Conservation (phyloP, 306 rosid genomes). For the Lablab purpureus region DNA sequence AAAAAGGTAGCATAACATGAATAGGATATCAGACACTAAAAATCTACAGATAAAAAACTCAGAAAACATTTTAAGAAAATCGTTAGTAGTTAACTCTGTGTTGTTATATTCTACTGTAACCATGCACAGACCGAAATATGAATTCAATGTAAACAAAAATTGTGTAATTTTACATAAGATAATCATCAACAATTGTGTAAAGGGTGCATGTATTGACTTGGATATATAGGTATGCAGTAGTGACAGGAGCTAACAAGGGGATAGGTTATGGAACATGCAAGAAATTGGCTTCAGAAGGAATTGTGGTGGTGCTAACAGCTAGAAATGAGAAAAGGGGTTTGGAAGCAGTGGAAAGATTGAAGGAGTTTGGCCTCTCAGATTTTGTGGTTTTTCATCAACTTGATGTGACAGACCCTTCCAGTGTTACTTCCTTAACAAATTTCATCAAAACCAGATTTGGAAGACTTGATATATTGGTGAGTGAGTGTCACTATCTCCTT, state of each 20-base stretch:
- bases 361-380: constrained; percentile 45
- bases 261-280: constrained; percentile 56
- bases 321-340: constrained; percentile 55
- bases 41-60: neutral
- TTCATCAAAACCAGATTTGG: constrained; percentile 48
- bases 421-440: constrained; percentile 43
- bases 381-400: constrained; percentile 53
- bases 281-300: constrained; percentile 48
- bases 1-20: neutral
- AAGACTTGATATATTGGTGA: constrained; percentile 57
- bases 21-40: neutral
- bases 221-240: constrained; percentile 46
- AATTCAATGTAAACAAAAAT: neutral
- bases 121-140: neutral
- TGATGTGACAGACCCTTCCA: constrained; percentile 52
- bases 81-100: neutral
- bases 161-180: neutral
- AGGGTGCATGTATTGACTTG: neutral
- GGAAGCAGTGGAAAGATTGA: constrained; percentile 46
- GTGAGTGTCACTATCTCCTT: neutral
- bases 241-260: constrained; percentile 54
- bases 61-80: too few species aligned
- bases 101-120: neutral
- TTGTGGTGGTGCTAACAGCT: constrained; percentile 47
- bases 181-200: too few species aligned